phyloP scores from a whole-genome alignment of 2,329 filamentous ascomycete genomes.

The Ramularia collo-cygni region DNA sequence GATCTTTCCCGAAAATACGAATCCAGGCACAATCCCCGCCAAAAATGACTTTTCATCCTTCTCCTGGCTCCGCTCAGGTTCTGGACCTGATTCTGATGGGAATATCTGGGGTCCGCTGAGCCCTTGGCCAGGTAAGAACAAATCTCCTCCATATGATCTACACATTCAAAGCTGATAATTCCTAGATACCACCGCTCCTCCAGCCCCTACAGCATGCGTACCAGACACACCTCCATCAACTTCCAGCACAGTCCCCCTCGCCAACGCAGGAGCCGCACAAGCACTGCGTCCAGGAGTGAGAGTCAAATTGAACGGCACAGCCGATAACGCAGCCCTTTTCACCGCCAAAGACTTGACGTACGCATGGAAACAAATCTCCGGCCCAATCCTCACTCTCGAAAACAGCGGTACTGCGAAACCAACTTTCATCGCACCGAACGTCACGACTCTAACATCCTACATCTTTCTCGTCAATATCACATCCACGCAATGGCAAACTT shows the following conservation, averaged over 20 bases:
- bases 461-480: neutral
- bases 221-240: neutral
- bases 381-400: constrained; percentile 15
- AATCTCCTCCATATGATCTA: too few relatives aligned
- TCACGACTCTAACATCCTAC: neutral
- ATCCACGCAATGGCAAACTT: constrained; percentile 19
- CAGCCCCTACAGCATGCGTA: constrained; percentile 24
- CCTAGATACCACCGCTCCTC: constrained; percentile 20
- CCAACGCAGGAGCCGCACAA: constrained; percentile 8
- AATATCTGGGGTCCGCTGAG: constrained; percentile 34
- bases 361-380: constrained; percentile 7
- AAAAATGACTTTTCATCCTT: constrained; percentile 33
- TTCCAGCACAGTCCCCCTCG: neutral
- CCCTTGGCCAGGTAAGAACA: constrained; percentile 30
- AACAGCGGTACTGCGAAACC: neutral
- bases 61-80: constrained; percentile 26
- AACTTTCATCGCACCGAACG: neutral
- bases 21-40: constrained; percentile 31
- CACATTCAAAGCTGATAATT: too few relatives aligned
- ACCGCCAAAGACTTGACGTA: constrained; percentile 24
- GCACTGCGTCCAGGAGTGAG: neutral
- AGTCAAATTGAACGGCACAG: constrained; percentile 18
- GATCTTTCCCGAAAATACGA: constrained; percentile 38
- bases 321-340: constrained; percentile 20
- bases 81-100: constrained; percentile 24